Evolutionary conservation across 2,329 filamentous ascomycete species (phyloP), one percentile per base, ranked within the genome.

Genomic region (Pezicula neosporulosa): DNA sequence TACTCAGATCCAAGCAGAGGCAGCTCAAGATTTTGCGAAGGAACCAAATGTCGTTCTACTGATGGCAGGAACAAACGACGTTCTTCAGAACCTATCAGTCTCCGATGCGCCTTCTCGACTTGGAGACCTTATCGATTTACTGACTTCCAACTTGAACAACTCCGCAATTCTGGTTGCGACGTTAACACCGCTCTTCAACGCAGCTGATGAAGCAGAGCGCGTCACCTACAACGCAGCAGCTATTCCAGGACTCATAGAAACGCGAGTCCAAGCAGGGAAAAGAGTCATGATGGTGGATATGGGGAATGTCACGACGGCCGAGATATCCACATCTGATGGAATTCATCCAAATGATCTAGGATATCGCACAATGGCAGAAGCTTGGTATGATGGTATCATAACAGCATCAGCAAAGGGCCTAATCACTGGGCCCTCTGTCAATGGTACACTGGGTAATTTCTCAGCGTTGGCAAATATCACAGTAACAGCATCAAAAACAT

Each of bases 91-190:
- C 13, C 8, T 43, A 2, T 52, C 63, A 19, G 59, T 59, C 28
- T 50, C 41, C 1, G 56, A 56, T 19, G 70, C 69, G 4, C 67
- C 69, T 4, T 53, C 59, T 15, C 61, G 67, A n/a, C 56, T 72
- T 3, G 62, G 61, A 3, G 48, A 21, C 4, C 49, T 71, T 18
- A 58, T 72, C 12, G 68, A 71, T 50, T 53, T 62, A 13, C 56
- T 72, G 4, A 46, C 67, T 8, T 44, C 51, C 4, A 48, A 45
- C 9, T 65, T 61, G 44, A 66, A 67, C 0, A 63, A 67, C 45
- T 61, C 68, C 5, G 64, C 62, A 6, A 55, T 72, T 3, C 51
- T 73, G 8, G 68, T 73, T 33, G 69, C 69, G 6, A 61, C 68
- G 49, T 63, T 72, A 15, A 67, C 69, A 18, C 54, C 56, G 3